Base-by-base conservation (phyloP, 805 yeast species). In the Scheffersomyces stipitis region DNA sequence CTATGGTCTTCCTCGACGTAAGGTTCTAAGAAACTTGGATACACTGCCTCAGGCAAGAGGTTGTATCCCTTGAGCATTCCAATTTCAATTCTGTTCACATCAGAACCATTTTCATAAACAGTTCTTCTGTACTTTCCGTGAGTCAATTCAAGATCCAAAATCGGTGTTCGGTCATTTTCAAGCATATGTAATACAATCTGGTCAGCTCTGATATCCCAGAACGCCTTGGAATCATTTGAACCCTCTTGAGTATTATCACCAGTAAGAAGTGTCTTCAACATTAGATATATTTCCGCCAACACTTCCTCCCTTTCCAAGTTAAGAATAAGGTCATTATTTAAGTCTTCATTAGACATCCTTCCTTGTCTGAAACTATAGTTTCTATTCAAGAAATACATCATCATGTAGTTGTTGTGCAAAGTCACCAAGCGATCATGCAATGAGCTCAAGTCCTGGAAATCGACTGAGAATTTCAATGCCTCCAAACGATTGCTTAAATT, bases 401-500 rank as follows among this genome's bases (percentile, higher is more conserved):
- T 61, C 4, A 58, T 44, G 37, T 76, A 56, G 28, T 78, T 75
- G 2, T 58, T 48, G 46, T 81, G 89, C 27, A 86, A 58, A 2
- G 50, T 45, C 15, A 57, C 51, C 22, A 86, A 68, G 26, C 80
- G 64, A 4, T 56, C 54, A 24, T 74, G 65, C 14, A 85, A 66
- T 2, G 73, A 69, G 0, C 61, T 41, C 28, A 81, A 56, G 45
- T 87, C 83, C 26, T 77, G 77, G 54, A 84, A 75, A 53, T 87
- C 90, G 20, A 85, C 75, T 3, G 87, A 78, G 44, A 90, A 69
- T 28, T 80, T 66, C 51, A 88, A 63, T 45, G 83, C 82, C 37
- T 81, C 81, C 20, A 86, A 66, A 26, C 75, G 73, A 37, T 84
- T 82, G 24, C 73, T 71, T 29, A 83, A 56, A 24, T 67, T 64